phyloP scores from a whole-genome alignment of 2,329 filamentous ascomycete species.

The Cordyceps fumosorosea region DNA sequence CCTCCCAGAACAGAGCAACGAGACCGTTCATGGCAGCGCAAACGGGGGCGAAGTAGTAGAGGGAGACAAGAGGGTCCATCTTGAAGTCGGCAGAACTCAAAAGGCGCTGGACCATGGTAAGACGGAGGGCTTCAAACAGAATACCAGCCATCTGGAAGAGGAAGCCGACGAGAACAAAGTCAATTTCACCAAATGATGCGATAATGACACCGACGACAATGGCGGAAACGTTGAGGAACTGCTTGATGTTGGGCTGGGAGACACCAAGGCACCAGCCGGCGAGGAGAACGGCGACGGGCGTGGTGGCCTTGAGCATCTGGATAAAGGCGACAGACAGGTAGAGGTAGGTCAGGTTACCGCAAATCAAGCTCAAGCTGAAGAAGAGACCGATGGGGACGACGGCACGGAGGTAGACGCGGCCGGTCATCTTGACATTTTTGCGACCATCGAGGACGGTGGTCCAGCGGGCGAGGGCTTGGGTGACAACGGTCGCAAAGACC shows the following conservation, averaged over 20 bases:
- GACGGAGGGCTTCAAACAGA: slow-evolving; percentile 72
- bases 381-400: slow-evolving; percentile 94
- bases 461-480: slow-evolving; percentile 84
- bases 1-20: slow-evolving; percentile 73
- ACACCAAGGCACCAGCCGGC: slow-evolving; percentile 85
- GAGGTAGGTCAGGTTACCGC: slow-evolving; percentile 90
- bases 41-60: slow-evolving; percentile 85
- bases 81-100: slow-evolving; percentile 72
- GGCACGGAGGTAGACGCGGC: slow-evolving; percentile 82
- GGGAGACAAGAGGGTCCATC: slow-evolving; percentile 83
- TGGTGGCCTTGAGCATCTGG: slow-evolving; percentile 99
- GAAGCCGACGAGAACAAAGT: slow-evolving; percentile 78
- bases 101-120: slow-evolving; percentile 78
- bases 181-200: slow-evolving; percentile 91
- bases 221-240: slow-evolving; percentile 85
- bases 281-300: slow-evolving; percentile 85
- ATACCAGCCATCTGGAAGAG: slow-evolving; percentile 73
- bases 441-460: slow-evolving; percentile 86
- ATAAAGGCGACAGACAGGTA: slow-evolving; percentile 96
- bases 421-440: slow-evolving; percentile 96
- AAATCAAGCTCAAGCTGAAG: slow-evolving; percentile 94
- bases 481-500: slow-evolving; percentile 87
- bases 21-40: slow-evolving; percentile 79
- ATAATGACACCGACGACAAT: slow-evolving; percentile 94
- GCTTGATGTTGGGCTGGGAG: slow-evolving; percentile 74